Conservation (phyloP, 1,139 yeast species). For the Arxiozyma telluris region DNA sequence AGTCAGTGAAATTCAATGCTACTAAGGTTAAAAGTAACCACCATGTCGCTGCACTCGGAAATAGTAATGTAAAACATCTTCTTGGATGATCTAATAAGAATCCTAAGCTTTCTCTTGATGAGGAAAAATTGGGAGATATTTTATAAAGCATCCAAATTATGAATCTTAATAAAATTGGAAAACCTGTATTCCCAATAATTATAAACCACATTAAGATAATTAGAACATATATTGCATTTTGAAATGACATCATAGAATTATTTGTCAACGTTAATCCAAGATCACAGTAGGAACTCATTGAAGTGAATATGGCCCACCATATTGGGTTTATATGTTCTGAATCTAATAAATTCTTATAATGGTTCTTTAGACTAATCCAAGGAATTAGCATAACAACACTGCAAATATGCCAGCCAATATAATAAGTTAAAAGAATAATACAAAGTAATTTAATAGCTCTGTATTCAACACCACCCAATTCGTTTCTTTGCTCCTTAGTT, state of each 20-base stretch:
- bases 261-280: slow-evolving; percentile 72
- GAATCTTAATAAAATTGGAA: slow-evolving; percentile 71
- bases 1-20: slow-evolving; percentile 64
- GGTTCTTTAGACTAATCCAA: slow-evolving; percentile 41
- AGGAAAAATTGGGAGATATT: slow-evolving; percentile 52
- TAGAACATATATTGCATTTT: slow-evolving; percentile 52
- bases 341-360: slow-evolving; percentile 38
- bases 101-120: slow-evolving; percentile 64
- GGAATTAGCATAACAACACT: slow-evolving; percentile 51
- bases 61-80: slow-evolving; percentile 83
- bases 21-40: slow-evolving; percentile 74
- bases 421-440: slow-evolving; percentile 54
- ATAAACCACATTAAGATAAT: slow-evolving; percentile 57
- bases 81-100: slow-evolving; percentile 91
- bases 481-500: slow-evolving; percentile 78
- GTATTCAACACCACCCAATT: slow-evolving; percentile 93
- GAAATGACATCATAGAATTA: slow-evolving; percentile 63
- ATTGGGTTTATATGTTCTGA: slow-evolving; percentile 53
- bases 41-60: slow-evolving; percentile 91
- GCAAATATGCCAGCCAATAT: slow-evolving; percentile 61
- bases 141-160: slow-evolving; percentile 71
- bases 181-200: slow-evolving; percentile 86
- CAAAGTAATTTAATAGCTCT: slow-evolving; percentile 72
- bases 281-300: slow-evolving; percentile 69
- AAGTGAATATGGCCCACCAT: slow-evolving; percentile 89